Evolutionary conservation across 1,284 basidiomycete species (phyloP), one percentile per base, ranked within the genome.

Genomic region (Ceratobasidium sp.): DNA sequence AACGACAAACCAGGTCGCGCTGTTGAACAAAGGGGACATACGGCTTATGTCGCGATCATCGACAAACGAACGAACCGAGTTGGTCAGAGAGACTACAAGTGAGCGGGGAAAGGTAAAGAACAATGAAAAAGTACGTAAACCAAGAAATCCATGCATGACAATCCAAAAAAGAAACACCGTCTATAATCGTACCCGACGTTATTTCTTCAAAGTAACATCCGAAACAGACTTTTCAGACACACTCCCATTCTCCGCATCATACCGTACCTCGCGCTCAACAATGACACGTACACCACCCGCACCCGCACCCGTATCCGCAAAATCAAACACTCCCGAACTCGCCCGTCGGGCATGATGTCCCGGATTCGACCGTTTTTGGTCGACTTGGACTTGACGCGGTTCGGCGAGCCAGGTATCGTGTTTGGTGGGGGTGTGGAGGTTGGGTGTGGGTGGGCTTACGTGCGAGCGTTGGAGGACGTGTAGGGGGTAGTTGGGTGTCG

Each of bases 191-290:
- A 14, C 14, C 20, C 14, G 20, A 14, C 20, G 2, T 41, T 44
- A 64, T 33, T 64, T 64, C 16, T 64, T 64, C 2, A 23, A 6
- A 16, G 33, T 73, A 23, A 16, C 41, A 35, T 73, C 70, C 16
- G 69, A 71, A 10, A 73, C 44, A 12, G 70, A 73, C 30, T 73
- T 73, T 44, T 73, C 70, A 23, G 57, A 60, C 7, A 59, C 57
- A 33, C 70, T 73, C 16, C 20, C 57, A 10, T 41, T 59, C 23
- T 60, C 70, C n/a, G n/a, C n/a, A 18, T 73, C 70, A 44, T 73
- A 73, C 57, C 57, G 38, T 16, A 73, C 57, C 46, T 73, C 70
- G 6, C 70, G 70, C 57, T 73, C 70, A 27, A 73, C 70, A 20
- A 73, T 46, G 2, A 73, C 70, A 38, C 62, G 70, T 1, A 73